A percentile compares a stretch with the other conserved stretches of the same genome.
Evolutionary conservation across 805 yeast species (phyloP).

Genomic region (Cyberlindnera amylophila): DNA sequence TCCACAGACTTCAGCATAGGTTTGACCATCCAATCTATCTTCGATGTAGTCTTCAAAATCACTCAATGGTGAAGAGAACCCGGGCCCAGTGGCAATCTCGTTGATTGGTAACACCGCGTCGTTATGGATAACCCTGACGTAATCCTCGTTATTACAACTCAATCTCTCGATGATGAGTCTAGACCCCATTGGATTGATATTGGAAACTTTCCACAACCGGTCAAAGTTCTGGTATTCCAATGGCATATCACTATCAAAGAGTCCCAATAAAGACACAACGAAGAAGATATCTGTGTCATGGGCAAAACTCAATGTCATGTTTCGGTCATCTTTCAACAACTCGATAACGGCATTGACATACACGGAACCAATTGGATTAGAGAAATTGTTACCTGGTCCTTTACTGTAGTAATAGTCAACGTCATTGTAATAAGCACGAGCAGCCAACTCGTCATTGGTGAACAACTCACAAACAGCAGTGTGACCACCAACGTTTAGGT

Average conservation of each 20-base stretch:
- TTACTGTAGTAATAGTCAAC: conserved; percentile 40
- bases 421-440: conserved; percentile 40
- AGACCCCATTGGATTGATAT: conserved; percentile 53
- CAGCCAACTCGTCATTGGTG: conserved; percentile 45
- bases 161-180: conserved; percentile 44
- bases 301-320: conserved; percentile 44
- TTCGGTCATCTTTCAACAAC: conserved; percentile 36
- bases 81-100: conserved; percentile 44
- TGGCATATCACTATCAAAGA: conserved; percentile 35
- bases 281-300: conserved; percentile 56
- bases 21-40: conserved; percentile 12
- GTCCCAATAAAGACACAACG: conserved; percentile 46
- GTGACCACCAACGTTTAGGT: conserved; percentile 42
- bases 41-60: conserved; percentile 23
- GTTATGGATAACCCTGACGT: conserved; percentile 41
- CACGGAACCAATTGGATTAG: conserved; percentile 39
- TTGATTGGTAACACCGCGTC: conserved; percentile 47
- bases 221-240: conserved; percentile 41
- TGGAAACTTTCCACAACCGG: conserved; percentile 41
- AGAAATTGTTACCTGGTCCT: conserved; percentile 45
- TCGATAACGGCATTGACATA: conserved; percentile 45
- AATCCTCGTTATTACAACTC: conserved; percentile 31
- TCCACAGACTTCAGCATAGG: conserved; percentile 19
- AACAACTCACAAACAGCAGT: conserved; percentile 33
- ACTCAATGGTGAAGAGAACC: conserved; percentile 36